Evolutionary conservation across 768 basidiomycete species (phyloP).

Genomic region (Russula dissimulans): DNA sequence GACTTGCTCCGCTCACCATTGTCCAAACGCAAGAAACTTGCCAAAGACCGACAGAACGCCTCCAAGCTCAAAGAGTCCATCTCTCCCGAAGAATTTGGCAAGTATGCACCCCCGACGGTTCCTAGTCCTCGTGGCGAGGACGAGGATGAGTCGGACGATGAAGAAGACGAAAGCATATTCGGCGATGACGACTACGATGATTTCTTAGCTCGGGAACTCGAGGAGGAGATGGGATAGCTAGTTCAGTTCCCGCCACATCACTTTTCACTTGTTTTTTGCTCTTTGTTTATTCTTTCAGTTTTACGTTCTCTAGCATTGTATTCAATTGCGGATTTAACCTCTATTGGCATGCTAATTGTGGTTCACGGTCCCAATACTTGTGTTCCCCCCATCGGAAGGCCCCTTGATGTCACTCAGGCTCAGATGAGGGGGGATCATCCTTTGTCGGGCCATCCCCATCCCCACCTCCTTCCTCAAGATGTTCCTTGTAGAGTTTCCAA

Average conservation of each 20-base stretch:
- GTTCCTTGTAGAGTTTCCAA: slow-evolving; percentile 47
- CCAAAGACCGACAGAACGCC: slow-evolving; percentile 50
- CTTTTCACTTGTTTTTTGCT: slow-evolving; percentile 2
- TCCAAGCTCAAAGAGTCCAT: slow-evolving; percentile 55
- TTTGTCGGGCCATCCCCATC: neutral
- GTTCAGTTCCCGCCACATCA: slow-evolving; percentile 1
- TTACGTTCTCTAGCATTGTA: slow-evolving; percentile 8
- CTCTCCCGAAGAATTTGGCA: slow-evolving; percentile 13
- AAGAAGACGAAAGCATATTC: slow-evolving; percentile 34
- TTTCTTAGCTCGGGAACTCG: slow-evolving; percentile 72
- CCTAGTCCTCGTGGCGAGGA: slow-evolving; percentile 4
- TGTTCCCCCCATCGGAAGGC: neutral
- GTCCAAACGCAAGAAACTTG: slow-evolving; percentile 73
- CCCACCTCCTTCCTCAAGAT: slow-evolving; percentile 25
- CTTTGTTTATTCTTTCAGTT: neutral
- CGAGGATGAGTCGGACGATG: slow-evolving; percentile 35
- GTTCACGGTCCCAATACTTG: neutral
- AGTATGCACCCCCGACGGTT: neutral
- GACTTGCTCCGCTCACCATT: slow-evolving; percentile 56
- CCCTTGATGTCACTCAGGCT: neutral
- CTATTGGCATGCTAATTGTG: slow-evolving; percentile 6
- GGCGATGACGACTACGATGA: slow-evolving; percentile 60
- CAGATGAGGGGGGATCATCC: no score
- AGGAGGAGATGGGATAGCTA: slow-evolving; percentile 73
- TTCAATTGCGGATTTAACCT: slow-evolving; percentile 9